Conservation (phyloP, 2,329 filamentous ascomycete genomes). For the Fusarium mangiferae region DNA sequence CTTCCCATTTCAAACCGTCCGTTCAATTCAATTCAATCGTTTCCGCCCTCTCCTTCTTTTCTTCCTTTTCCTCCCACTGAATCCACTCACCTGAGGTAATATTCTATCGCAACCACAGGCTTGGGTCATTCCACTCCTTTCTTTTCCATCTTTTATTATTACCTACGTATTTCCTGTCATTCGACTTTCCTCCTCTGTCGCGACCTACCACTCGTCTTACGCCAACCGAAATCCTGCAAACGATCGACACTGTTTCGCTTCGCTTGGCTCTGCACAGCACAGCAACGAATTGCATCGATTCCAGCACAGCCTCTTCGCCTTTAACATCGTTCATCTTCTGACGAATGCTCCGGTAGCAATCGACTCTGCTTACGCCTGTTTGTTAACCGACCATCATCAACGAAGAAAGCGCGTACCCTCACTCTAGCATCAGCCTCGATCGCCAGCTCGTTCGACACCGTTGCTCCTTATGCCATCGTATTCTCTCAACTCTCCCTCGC, state of each 20-base stretch:
- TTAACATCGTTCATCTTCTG: conserved; percentile 14
- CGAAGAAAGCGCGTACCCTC: conserved; percentile 23
- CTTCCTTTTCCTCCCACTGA: conserved; percentile 32
- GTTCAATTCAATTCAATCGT: conserved; percentile 34
- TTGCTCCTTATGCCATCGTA: conserved; percentile 75
- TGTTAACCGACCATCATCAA: conserved; percentile 15
- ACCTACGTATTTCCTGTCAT: conserved; percentile 36
- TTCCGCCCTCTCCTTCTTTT: conserved; percentile 28
- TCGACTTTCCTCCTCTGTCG: conserved; percentile 18
- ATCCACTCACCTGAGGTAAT: conserved; percentile 18
- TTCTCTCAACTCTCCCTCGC: conserved; percentile 76
- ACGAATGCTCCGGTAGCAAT: conserved; percentile 47
- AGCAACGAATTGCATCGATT: not conserved
- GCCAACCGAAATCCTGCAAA: conserved; percentile 20
- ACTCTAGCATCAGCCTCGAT: conserved; percentile 12
- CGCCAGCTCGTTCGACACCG: conserved; percentile 15
- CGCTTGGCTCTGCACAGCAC: conserved; percentile 13
- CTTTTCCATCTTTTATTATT: conserved; percentile 27
- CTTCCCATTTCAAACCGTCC: conserved; percentile 34
- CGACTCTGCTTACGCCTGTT: conserved; percentile 24
- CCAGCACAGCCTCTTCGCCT: conserved; percentile 28
- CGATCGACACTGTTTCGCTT: conserved; percentile 31
- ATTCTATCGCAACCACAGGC: conserved; percentile 29
- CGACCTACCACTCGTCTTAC: conserved; percentile 20
- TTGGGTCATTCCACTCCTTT: conserved; percentile 42